Conservation (phyloP, 1,284 basidiomycete species). For the Stygiomarasmius scandens region DNA sequence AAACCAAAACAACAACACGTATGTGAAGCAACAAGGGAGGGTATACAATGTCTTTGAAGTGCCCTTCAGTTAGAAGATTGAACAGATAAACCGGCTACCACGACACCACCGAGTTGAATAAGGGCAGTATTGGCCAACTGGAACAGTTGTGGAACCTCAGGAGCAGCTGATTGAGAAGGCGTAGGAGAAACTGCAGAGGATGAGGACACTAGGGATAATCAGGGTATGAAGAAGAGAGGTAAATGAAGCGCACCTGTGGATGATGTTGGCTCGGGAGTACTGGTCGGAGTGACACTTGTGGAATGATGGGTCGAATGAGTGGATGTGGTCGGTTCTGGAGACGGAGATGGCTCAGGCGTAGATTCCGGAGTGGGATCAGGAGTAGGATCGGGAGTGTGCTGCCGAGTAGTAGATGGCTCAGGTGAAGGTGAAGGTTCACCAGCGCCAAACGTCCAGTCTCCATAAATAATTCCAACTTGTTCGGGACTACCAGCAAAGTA, state of each 20-base stretch:
- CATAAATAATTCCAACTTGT: slow-evolving; percentile 38
- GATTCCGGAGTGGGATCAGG: neutral
- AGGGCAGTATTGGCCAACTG: neutral
- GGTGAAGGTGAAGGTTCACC: slow-evolving; percentile 6
- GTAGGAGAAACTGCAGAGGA: slow-evolving; percentile 4
- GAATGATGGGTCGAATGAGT: neutral
- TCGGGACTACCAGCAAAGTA: slow-evolving; percentile 28
- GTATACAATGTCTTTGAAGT: too few relatives aligned
- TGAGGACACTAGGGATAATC: neutral
- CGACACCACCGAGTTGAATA: neutral
- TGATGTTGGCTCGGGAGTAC: slow-evolving; percentile 6
- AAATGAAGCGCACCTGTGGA: neutral
- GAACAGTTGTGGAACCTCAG: slow-evolving; percentile 1
- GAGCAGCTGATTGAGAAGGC: neutral
- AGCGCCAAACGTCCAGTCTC: slow-evolving; percentile 43
- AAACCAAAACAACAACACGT: slow-evolving; percentile 9
- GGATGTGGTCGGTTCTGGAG: neutral
- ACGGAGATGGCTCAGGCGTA: neutral
- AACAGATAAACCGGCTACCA: neutral
- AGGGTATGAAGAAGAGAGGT: neutral
- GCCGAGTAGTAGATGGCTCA: slow-evolving; percentile 1
- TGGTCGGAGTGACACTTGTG: neutral
- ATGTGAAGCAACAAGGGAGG: neutral
- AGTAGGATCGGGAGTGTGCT: neutral
- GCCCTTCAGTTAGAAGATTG: neutral